Conservation (phyloP, 2,329 filamentous ascomycete species). For the Pyrenochaeta sp. region DNA sequence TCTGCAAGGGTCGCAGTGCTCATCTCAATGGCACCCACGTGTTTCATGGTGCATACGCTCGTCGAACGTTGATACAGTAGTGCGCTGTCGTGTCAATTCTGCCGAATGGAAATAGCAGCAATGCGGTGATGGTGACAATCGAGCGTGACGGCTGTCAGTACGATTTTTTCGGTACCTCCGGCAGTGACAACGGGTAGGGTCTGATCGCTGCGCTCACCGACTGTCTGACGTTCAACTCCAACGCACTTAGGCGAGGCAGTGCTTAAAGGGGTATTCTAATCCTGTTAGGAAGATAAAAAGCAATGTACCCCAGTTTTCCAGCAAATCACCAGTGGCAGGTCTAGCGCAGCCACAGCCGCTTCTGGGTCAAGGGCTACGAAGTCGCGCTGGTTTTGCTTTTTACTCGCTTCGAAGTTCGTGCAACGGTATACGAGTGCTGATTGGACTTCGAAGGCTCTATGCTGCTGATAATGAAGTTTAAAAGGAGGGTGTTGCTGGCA, state of each 20-base stretch:
- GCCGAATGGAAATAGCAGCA: not conserved
- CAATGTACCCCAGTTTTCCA: not conserved
- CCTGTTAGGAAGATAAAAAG: constrained; percentile 6
- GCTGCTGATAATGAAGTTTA: not conserved
- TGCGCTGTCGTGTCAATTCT: not conserved
- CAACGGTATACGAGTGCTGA: not conserved
- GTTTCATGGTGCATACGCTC: not conserved
- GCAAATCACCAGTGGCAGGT: not conserved
- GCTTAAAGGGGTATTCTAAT: constrained; percentile 1
- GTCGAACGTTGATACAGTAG: not conserved
- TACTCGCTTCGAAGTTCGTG: not conserved
- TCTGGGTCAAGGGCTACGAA: constrained; percentile 2
- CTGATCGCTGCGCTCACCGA: not conserved
- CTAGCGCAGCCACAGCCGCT: constrained; percentile 10
- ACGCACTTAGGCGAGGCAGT: constrained; percentile 1
- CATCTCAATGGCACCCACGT: constrained; percentile 11
- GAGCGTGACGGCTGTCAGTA: too few species aligned
- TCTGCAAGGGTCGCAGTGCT: not conserved
- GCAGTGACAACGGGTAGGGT: too few species aligned
- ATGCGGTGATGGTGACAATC: too few species aligned
- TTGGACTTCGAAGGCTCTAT: not conserved
- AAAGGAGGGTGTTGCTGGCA: not conserved
- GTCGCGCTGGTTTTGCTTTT: constrained; percentile 4
- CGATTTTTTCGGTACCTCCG: too few species aligned
- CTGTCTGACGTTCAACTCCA: not conserved